These are phyloP conservation scores for Candida cerambycidarum DNA, from an alignment of 805 yeast species.

Conservation along the genomic window DNA sequence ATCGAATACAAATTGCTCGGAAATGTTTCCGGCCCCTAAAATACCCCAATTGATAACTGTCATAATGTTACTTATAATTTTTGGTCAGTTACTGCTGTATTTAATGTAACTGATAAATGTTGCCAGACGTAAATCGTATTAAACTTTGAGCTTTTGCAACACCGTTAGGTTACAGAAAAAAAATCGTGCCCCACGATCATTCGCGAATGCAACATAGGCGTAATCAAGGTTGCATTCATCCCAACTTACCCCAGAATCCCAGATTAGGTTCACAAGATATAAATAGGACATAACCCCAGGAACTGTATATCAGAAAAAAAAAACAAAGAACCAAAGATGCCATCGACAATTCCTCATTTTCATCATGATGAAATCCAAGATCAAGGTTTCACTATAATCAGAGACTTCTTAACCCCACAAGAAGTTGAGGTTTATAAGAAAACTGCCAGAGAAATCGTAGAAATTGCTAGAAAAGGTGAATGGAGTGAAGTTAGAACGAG, in stretches of 20 bases:
- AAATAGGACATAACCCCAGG: background rate
- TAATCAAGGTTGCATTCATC: slow-evolving; percentile 2
- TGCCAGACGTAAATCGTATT: background rate
- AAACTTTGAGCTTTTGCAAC: background rate
- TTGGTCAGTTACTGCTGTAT: background rate
- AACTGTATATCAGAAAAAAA: background rate
- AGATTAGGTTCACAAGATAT: too few species aligned
- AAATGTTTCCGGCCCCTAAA: slow-evolving; percentile 50
- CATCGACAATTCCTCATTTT: slow-evolving; percentile 20
- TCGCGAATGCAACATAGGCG: slow-evolving; percentile 1
- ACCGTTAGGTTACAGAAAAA: background rate
- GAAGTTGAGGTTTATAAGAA: slow-evolving; percentile 36
- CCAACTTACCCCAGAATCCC: too few species aligned
- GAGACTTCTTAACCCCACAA: slow-evolving; percentile 38
- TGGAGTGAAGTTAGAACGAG: slow-evolving; percentile 51
- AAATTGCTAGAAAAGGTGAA: slow-evolving; percentile 45
- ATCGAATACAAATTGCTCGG: slow-evolving; percentile 45
- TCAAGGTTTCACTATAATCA: slow-evolving; percentile 39
- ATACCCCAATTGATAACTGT: slow-evolving; percentile 43
- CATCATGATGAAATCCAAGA: slow-evolving; percentile 38
- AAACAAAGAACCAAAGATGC: slow-evolving; percentile 15
- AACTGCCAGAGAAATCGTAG: slow-evolving; percentile 40
- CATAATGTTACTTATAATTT: slow-evolving; percentile 5
- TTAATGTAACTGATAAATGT: too few species aligned
- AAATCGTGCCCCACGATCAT: too few species aligned